Base-by-base conservation (phyloP, 345 rosid species). In the Eucalyptus grandis region DNA sequence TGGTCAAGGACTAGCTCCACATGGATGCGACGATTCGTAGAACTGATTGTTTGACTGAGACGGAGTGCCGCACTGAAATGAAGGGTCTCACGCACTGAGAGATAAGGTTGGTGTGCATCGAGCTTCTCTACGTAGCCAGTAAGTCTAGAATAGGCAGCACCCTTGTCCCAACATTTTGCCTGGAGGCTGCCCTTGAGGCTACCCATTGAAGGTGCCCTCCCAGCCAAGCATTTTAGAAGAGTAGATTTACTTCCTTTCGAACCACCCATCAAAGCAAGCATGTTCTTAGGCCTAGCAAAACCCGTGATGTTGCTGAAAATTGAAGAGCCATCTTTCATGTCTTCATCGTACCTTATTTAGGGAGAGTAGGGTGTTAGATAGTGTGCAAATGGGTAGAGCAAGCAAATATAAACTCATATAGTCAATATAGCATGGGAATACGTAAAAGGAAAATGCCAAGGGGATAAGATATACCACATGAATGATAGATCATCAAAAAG, bases 11-110 rank as follows among this genome's bases (percentile, higher is more conserved):
- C 88, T 80, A 90, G 62, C 86, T 92, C 92, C 51, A 91, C 92
- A 90, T 91, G 92, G 89, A 90, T 91, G 53, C 34, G 81, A 43
- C 37, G 58, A 65, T 34, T 72, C 54, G 31, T 50, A 77, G 90
- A 50, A 86, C 81, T 88, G 47, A 90, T 81, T 49, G 67, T 83
- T 87, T 89, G 54, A 83, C 91, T 91, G 17, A 91, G 91, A 53
- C 88, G 90, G 67, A 91, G 92, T 82, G 91, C 91, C n/a, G 92
- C 91, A 89, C 91, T 91, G 91, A 92, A 92, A 58, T 90, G 92
- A 88, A 91, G 92, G 65, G 94, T 91, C 87, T 92, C 94, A 65
- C 90, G 85, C 44, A 92, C 88, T 43, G 92, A 65, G n/a, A 92
- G 93, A 80, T 86, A 92, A 80, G 92, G 90, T 85, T 91, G 92